Base-by-base conservation (phyloP, 2,329 filamentous ascomycete species). In the Periconia macrospinosa region DNA sequence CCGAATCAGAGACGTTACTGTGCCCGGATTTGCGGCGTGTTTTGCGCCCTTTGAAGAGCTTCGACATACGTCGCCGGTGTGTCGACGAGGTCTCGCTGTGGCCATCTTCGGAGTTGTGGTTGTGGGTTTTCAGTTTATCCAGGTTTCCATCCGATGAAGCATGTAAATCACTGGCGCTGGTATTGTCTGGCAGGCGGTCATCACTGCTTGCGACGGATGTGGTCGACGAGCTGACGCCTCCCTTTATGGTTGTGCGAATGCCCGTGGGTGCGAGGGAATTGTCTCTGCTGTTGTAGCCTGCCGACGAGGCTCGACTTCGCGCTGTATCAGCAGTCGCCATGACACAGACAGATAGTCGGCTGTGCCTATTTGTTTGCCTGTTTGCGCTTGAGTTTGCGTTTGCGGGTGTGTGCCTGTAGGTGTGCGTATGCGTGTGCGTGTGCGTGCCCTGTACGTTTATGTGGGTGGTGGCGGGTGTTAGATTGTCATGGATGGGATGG, bases 11-110 rank as follows among this genome's bases (percentile, higher is more conserved):
- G 43, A 63, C 23, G 53, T 71, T 67, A 49, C 69, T 67, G 23
- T 63, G 62, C 62, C 47, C 45, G 23, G 62, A 63, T 53, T 67
- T 66, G 43, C 63, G 66, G 54, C 67, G 63, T 49, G 37, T 72
- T 43, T 67, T 68, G 61, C 79, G 77, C 59, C 78, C 79, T 53
- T 78, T 77, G 65, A 83, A 76, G 52, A 85, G 69, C 59, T 79
- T 82, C 11, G 82, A 79, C 57, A 86, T 76, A 49, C 80, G 78
- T 59, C 74, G 78, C 54, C 61, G 65, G 49, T 68, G 66, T 3
- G 27, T 23, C 30, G 65, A 65, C 27, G 67, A 78, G 45, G 72
- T 72, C 63, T 75, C 74, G 60, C 73, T 75, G 55, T 65, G 63
- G 41, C 60, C 65, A 50, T 75, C 74, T 43, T 78, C 77, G n/a